Evolutionary conservation across 1,284 basidiomycete genomes (phyloP).

Genomic region (Cutaneotrichosporon mucoides): DNA sequence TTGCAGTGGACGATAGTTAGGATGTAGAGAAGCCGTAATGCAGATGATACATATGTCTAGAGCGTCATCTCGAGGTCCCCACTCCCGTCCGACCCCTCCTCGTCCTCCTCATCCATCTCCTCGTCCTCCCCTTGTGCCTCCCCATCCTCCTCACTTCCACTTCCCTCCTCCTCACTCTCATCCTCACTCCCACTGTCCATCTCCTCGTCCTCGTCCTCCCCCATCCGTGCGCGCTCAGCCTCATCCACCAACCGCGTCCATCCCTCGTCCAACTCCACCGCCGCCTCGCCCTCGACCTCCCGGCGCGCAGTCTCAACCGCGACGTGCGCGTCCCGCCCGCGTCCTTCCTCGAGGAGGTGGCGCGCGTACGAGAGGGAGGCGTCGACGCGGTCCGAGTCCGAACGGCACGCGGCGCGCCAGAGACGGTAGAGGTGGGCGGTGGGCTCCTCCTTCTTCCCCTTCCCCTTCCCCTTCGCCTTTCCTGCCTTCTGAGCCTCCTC

Average conservation of each 20-base stretch:
- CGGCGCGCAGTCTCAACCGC: conserved; percentile 28
- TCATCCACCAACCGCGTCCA: conserved; percentile 22
- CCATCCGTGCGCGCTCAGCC: conserved; percentile 5
- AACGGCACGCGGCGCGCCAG: conserved; percentile 25
- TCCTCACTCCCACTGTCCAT: conserved; percentile 17
- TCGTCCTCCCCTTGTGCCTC: conserved; percentile 18
- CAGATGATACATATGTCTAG: conserved; percentile 1
- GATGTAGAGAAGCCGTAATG: no score
- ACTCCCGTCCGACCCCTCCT: conserved; percentile 10
- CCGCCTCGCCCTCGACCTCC: conserved; percentile 10
- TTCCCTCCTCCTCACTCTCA: conserved; percentile 16
- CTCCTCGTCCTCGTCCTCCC: conserved; percentile 18
- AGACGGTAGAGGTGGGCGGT: conserved; percentile 26
- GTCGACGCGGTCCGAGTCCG: conserved; percentile 17
- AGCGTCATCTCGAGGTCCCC: conserved; percentile 17
- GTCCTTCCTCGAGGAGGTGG: conserved; percentile 22
- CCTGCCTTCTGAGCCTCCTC: no score
- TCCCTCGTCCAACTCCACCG: conserved; percentile 20
- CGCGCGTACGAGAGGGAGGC: conserved; percentile 27
- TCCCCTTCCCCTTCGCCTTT: neutral
- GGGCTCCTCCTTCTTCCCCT: conserved; percentile 12
- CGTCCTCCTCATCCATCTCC: conserved; percentile 36
- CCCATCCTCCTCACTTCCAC: conserved; percentile 11
- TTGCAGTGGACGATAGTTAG: no score
- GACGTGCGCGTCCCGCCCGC: conserved; percentile 28